phyloP scores from a whole-genome alignment of 345 rosid genomes.

The Linum trigynum region DNA sequence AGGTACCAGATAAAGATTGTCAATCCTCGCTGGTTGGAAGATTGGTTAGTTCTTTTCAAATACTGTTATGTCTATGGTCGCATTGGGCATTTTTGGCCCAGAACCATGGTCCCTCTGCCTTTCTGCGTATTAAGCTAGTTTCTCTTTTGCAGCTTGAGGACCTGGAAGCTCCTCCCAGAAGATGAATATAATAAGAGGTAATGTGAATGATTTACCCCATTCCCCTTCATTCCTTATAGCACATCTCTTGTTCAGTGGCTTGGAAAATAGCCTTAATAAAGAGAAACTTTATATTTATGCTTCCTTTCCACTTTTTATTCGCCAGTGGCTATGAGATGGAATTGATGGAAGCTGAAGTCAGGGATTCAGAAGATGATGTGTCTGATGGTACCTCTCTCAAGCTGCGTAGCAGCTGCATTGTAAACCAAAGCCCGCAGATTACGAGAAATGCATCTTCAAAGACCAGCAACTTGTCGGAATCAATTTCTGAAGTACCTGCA shows the following conservation, averaged over 20 bases:
- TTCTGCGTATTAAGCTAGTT: neutral
- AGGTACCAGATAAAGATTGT: conserved; percentile 66
- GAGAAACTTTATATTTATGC: neutral
- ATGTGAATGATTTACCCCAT: conserved; percentile 7
- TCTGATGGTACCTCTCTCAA: conserved; percentile 22
- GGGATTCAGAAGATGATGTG: conserved; percentile 81
- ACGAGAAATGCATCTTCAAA: conserved; percentile 24
- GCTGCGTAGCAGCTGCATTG: conserved; percentile 24
- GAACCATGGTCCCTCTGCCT: neutral
- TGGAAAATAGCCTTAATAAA: neutral
- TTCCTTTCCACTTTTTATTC: conserved; percentile 2
- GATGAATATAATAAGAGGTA: conserved; percentile 69
- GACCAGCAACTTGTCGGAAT: conserved; percentile 23
- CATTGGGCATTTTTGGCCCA: neutral
- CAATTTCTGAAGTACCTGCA: conserved; percentile 17
- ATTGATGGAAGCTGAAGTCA: conserved; percentile 75
- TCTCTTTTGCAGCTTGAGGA: conserved; percentile 51
- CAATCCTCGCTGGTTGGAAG: conserved; percentile 89
- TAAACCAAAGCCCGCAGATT: conserved; percentile 38
- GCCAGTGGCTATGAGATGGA: conserved; percentile 75
- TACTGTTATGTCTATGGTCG: neutral
- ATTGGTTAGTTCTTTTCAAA: conserved; percentile 41
- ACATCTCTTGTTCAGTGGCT: neutral
- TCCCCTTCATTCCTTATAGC: neutral
- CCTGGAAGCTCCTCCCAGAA: conserved; percentile 82